Evolutionary conservation across 441 rosid species (phyloP).

Genomic region (Syzygium syzygioides): DNA sequence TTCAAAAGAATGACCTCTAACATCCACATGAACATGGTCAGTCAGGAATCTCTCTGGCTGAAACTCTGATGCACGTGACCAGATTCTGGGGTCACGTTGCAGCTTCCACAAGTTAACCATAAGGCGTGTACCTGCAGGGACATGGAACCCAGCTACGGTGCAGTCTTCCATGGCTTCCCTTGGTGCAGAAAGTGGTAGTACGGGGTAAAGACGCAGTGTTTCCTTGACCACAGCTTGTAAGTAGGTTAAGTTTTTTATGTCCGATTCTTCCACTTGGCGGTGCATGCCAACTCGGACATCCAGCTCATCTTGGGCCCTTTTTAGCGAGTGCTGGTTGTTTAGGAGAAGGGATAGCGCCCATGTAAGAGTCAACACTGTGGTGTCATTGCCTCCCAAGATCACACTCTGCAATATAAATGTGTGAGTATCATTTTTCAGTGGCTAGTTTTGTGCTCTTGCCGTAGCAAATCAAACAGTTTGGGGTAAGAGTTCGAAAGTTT

Average conservation of each 20-base stretch:
- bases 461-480: neutral
- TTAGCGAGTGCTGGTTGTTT: constrained; percentile 11
- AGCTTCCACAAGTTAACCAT: constrained; percentile 24
- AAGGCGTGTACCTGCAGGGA: constrained; percentile 22
- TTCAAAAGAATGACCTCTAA: constrained; percentile 33
- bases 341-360: constrained; percentile 24
- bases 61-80: constrained; percentile 27
- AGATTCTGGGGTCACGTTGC: constrained; percentile 42
- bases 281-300: constrained; percentile 14
- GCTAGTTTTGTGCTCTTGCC: neutral
- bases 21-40: constrained; percentile 23
- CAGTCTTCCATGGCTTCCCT: constrained; percentile 23
- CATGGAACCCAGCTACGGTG: constrained; percentile 10
- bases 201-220: constrained; percentile 22
- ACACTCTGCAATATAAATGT: constrained; percentile 13
- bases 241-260: constrained; percentile 17
- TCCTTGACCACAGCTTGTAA: constrained; percentile 26
- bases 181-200: constrained; percentile 4
- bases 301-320: constrained; percentile 22
- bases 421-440: neutral
- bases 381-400: constrained; percentile 17
- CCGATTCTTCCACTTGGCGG: constrained; percentile 23
- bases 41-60: constrained; percentile 41
- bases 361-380: constrained; percentile 9
- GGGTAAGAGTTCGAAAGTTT: neutral